Evolutionary conservation across 2,329 filamentous ascomycete species (phyloP), one percentile per base, ranked within the genome.

Genomic region (Parafenestella ontariensis): DNA sequence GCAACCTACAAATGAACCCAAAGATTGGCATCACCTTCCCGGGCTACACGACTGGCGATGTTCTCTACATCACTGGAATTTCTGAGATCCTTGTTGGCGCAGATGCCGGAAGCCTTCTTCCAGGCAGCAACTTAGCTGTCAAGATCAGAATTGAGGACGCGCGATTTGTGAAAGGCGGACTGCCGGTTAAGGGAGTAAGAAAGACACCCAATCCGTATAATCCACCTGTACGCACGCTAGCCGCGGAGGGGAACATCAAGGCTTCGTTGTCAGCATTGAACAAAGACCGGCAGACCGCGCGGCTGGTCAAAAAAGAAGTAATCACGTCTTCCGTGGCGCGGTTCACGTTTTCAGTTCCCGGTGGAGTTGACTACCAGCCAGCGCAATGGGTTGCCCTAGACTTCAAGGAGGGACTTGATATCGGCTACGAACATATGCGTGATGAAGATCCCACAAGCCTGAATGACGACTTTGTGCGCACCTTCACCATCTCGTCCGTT

Each of bases 391-490:
- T 90, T 17, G 92, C 90, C 1, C 75, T 96, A 2, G 87, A 90
- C 56, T 92, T 96, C 66, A 79, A 82, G 11, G 72, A 80, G 0
- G 87, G 93, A 64, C 78, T 96, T 1, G 86, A 89, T 59, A 73
- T 81, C 10, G 92, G 92, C 0, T 96, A 92, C 73, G 85, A 83
- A 44, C 92, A 96, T 71, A 96, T 96, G 92, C 81, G 87, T 2
- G 88, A 96, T 59, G 86, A 89, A 52, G 91, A 96, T 61, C 92
- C 92, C 5, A 82, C 83, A 59, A 90, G 87, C 63, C 73, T 96
- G 15, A 96, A 96, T 65, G 92, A 96, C 69, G 91, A 96, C 70
- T 93, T 86, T 58, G 80, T 95, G 4, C 81, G 92, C 24, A 96
- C 91, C 0, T 96, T 96, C 68, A 96, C 92, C 1, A 83, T 96